Base-by-base conservation (phyloP, 805 yeast species). In the Candida maltosa region DNA sequence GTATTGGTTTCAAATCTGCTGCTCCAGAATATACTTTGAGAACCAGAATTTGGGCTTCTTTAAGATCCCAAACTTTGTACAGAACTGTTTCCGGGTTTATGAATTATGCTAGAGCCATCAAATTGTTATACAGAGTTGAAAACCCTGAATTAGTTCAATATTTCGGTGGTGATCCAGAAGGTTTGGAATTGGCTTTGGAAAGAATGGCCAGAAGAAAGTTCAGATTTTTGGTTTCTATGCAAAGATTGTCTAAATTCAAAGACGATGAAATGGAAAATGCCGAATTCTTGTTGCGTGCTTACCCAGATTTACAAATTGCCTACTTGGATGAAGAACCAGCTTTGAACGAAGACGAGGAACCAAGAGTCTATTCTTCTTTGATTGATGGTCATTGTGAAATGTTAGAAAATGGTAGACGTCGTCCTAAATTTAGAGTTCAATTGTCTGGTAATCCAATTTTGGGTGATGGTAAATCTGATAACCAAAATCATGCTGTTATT, bases 161-260 rank as follows among this genome's bases (percentile, higher is more conserved):
- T 88, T 91, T 89, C 59, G 97, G 97, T 51, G 97, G 97, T 51
- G 94, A 91, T 60, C 95, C 97, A 41, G 97, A 91, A 69, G 94
- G 95, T 52, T 75, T 80, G 46, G 97, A 93, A 71, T 79, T 88
- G 65, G 97, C 94, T 62, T 79, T 91, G 48, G 97, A 91, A 54
- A 70, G 79, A 15, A 70, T 79, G 73, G 80, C 82, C 4, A 64
- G 76, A 46, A 60, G 83, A 48, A 80, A 80, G 50, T 79, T 78
- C 55, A 65, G 81, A 58, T 70, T 80, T 40, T 76, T 80, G 33
- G 81, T 76, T 20, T 77, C 86, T 2, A 72, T 80, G 78, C 87
- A 80, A 55, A 65, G 80, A 54, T 57, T 77, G 60, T 60, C 65
- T 30, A 67, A 70, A 20, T 78, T 80, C 46, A 61, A 60, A 31